Conservation (phyloP, 306 rosid genomes). For the Hylodesmum podocarpum region DNA sequence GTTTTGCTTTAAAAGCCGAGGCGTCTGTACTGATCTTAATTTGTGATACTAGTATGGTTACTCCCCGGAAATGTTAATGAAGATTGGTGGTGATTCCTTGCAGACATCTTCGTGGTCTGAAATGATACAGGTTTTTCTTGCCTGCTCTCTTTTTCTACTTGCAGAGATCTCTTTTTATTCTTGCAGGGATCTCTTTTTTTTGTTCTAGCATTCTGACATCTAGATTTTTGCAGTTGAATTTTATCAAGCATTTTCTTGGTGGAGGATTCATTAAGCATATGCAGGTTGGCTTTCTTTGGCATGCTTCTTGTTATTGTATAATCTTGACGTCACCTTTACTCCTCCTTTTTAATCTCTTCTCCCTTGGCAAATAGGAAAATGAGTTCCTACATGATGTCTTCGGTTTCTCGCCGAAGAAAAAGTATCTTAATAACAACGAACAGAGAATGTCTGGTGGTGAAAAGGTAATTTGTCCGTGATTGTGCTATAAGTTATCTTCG, state of each 20-base stretch:
- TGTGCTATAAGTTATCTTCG: constrained; percentile 4
- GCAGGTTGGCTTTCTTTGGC: constrained; percentile 65
- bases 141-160: neutral
- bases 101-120: constrained; percentile 80
- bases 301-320: neutral
- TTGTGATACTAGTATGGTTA: constrained; percentile 60
- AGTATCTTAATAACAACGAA: constrained; percentile 39
- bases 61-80: constrained; percentile 69
- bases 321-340: neutral
- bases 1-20: neutral
- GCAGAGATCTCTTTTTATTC: neutral
- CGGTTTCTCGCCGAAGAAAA: constrained; percentile 76
- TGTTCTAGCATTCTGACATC: neutral
- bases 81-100: constrained; percentile 75
- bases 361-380: constrained; percentile 62
- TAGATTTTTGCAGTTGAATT: constrained; percentile 63
- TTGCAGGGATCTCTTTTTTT: neutral
- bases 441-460: constrained; percentile 70
- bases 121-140: constrained; percentile 67
- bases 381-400: constrained; percentile 84
- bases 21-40: constrained; percentile 21
- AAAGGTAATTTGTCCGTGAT: constrained; percentile 48
- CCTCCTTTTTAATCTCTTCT: neutral
- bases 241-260: constrained; percentile 80
- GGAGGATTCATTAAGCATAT: constrained; percentile 93